Conservation (phyloP, 164 flowering plant genomes). For the Santalum album region DNA sequence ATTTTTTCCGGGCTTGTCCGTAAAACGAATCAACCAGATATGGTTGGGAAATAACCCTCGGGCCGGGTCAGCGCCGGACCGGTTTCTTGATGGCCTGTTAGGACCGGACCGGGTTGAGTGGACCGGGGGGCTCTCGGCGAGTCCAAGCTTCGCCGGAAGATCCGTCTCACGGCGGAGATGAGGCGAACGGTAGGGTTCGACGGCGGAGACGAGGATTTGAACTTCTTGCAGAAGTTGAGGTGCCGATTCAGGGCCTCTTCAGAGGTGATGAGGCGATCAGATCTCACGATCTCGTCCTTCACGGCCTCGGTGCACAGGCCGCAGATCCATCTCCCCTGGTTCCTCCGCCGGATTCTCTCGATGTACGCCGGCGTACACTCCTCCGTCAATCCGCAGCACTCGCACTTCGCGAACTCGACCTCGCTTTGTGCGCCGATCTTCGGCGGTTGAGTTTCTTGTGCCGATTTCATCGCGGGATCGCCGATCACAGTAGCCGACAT, state of each 20-base stretch:
- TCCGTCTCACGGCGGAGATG: conserved; percentile 62
- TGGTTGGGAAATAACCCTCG: too few relatives aligned
- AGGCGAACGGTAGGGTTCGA: conserved; percentile 49
- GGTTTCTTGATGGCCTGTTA: too few relatives aligned
- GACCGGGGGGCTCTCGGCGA: conserved; percentile 51
- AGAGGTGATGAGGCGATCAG: conserved; percentile 45
- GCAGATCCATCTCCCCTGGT: conserved; percentile 75
- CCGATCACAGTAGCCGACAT: conserved; percentile 12
- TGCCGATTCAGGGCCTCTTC: conserved; percentile 70
- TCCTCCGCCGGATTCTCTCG: conserved; percentile 40
- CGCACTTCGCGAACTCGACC: conserved; percentile 52
- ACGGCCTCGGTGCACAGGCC: conserved; percentile 82
- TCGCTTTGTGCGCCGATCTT: conserved; percentile 20
- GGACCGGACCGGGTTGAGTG: conserved; percentile 2
- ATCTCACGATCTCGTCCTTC: conserved; percentile 51
- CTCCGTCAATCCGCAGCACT: conserved; percentile 73
- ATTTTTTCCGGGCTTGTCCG: too few relatives aligned
- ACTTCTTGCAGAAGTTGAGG: conserved; percentile 52
- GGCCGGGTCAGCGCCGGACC: too few relatives aligned
- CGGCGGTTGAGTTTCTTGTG: conserved; percentile 23
- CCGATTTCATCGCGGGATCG: neutral
- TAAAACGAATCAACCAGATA: too few relatives aligned
- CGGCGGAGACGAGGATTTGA: conserved; percentile 43
- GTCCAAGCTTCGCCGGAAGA: conserved; percentile 59
- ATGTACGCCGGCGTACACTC: conserved; percentile 77